Evolutionary conservation across 352 stramenopile species (phyloP).

Genomic region (Phytophthora vignae): DNA sequence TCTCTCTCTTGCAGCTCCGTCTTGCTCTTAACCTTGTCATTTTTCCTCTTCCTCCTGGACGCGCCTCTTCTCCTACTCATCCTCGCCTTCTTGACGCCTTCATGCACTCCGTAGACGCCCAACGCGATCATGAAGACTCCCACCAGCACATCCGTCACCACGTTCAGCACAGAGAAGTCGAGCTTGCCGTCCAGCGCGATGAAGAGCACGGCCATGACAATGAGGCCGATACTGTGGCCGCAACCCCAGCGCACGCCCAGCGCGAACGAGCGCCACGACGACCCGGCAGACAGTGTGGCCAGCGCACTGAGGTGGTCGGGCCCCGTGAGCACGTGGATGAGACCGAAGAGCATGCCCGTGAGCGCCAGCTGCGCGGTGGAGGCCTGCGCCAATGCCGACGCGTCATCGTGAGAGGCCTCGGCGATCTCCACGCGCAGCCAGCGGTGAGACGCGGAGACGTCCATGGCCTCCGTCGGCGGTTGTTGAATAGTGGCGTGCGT

Average conservation of each 20-base stretch:
- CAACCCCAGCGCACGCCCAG: conserved; percentile 91
- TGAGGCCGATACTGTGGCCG: conserved; percentile 85
- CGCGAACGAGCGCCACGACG: conserved; percentile 77
- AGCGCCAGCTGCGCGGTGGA: conserved; percentile 48
- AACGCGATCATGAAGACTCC: conserved; percentile 71
- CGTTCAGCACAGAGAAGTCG: conserved; percentile 63
- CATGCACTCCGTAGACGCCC: conserved; percentile 71
- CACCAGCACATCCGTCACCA: conserved; percentile 70
- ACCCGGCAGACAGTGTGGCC: conserved; percentile 81
- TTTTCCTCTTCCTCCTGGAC: conserved; percentile 35
- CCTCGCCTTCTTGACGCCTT: conserved; percentile 65
- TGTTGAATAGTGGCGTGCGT: conserved; percentile 1
- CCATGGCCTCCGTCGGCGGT: conserved; percentile 2
- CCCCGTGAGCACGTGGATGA: conserved; percentile 73
- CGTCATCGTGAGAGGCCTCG: conserved; percentile 35
- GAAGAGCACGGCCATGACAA: conserved; percentile 75
- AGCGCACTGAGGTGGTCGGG: conserved; percentile 91
- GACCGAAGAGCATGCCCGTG: conserved; percentile 68
- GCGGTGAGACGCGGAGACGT: conserved; percentile 25
- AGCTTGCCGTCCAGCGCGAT: conserved; percentile 67
- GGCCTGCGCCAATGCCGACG: conserved; percentile 44
- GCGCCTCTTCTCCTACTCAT: conserved; percentile 28
- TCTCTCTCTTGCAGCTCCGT: conserved; percentile 12
- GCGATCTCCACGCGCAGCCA: conserved; percentile 50
- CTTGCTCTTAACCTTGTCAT: conserved; percentile 14